phyloP scores from a whole-genome alignment of 306 rosid genomes.

The Vachellia pachyceras region DNA sequence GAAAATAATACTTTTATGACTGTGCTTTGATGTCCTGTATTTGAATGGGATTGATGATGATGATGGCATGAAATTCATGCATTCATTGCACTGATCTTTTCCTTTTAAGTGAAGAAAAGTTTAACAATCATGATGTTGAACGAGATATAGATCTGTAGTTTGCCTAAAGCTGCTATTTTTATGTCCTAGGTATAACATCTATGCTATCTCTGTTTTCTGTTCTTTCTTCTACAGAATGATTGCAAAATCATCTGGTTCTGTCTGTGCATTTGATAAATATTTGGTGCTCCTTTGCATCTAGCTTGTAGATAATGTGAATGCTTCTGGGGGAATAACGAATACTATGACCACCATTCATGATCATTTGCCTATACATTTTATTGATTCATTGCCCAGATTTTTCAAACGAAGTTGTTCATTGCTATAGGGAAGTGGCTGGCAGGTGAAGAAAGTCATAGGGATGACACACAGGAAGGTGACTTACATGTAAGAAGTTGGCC shows the following conservation, averaged over 20 bases:
- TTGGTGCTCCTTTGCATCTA: conserved; percentile 33
- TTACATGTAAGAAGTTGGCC: conserved; percentile 42
- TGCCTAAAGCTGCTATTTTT: conserved; percentile 11
- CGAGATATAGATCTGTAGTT: conserved; percentile 12
- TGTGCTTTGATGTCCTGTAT: not conserved
- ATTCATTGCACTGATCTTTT: not conserved
- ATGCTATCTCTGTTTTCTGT: conserved; percentile 1
- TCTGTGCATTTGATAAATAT: conserved; percentile 11
- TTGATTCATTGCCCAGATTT: conserved; percentile 30
- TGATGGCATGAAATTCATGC: conserved; percentile 8
- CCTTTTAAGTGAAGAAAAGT: not conserved
- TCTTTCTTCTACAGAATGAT: not conserved
- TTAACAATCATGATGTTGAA: conserved; percentile 7
- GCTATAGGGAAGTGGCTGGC: conserved; percentile 30
- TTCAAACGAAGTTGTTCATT: conserved; percentile 18
- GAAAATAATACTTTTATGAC: not conserved
- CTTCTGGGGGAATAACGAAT: conserved; percentile 15
- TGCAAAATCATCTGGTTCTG: conserved; percentile 3
- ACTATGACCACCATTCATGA: not conserved
- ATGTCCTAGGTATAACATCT: not conserved
- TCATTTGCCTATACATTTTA: not conserved
- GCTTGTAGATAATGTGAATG: not conserved
- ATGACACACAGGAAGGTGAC: conserved; percentile 13
- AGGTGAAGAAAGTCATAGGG: conserved; percentile 37
- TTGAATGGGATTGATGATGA: not conserved